phyloP scores from a whole-genome alignment of 2,329 filamentous ascomycete genomes.

The Monilinia fructigena region DNA sequence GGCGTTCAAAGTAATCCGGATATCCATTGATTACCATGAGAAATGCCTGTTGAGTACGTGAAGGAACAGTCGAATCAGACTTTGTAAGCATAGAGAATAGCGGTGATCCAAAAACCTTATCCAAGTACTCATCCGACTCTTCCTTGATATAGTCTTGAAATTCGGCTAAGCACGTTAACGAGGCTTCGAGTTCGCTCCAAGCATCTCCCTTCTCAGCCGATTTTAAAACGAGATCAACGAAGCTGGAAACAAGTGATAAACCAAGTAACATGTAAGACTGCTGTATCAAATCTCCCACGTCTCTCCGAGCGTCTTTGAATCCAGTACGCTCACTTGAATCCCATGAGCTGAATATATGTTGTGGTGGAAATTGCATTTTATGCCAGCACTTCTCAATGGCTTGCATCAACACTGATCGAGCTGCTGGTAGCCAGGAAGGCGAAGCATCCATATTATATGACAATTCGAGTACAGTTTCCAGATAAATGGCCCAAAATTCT shows the following conservation, averaged over 20 bases:
- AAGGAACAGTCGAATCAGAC: slow-evolving; percentile 54
- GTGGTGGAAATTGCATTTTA: slow-evolving; percentile 62
- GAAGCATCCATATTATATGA: slow-evolving; percentile 51
- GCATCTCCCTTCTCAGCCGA: slow-evolving; percentile 45
- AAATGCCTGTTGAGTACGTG: slow-evolving; percentile 64
- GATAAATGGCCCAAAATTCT: slow-evolving; percentile 79
- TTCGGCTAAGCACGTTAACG: slow-evolving; percentile 62
- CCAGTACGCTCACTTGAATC: slow-evolving; percentile 65
- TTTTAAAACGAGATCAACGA: slow-evolving; percentile 54
- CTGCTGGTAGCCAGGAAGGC: slow-evolving; percentile 56
- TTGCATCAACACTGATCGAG: slow-evolving; percentile 59
- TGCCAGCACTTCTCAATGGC: slow-evolving; percentile 65
- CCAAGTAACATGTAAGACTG: slow-evolving; percentile 65
- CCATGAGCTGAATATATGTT: slow-evolving; percentile 61
- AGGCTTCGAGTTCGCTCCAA: slow-evolving; percentile 61
- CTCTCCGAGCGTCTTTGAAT: slow-evolving; percentile 72
- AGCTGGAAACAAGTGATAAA: slow-evolving; percentile 54
- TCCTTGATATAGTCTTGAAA: slow-evolving; percentile 64
- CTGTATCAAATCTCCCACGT: slow-evolving; percentile 76
- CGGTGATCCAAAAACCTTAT: slow-evolving; percentile 59
- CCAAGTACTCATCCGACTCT: slow-evolving; percentile 57
- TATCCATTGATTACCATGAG: slow-evolving; percentile 71
- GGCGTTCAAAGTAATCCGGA: slow-evolving; percentile 72
- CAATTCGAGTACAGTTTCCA: slow-evolving; percentile 64
- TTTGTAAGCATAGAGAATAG: slow-evolving; percentile 56